Evolutionary conservation across 768 basidiomycete species (phyloP).

Genomic region (Leccinum olivaceopallidum): DNA sequence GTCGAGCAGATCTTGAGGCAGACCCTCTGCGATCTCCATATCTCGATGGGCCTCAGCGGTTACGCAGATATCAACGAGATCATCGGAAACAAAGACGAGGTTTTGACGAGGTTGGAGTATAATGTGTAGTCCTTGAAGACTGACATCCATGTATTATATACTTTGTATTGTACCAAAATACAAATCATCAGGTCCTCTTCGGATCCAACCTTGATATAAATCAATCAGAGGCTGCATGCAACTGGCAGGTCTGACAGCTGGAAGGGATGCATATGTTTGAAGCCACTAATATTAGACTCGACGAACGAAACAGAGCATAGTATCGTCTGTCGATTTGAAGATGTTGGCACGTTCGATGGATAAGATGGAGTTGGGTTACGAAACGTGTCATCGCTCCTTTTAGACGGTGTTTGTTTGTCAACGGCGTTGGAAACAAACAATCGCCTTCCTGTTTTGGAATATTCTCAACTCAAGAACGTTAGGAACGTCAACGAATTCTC

Average conservation of each 20-base stretch:
- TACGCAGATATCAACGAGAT: slow-evolving; percentile 60
- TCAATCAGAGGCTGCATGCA: too few relatives aligned
- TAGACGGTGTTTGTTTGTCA: slow-evolving; percentile 1
- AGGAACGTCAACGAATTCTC: background rate
- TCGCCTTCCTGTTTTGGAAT: slow-evolving; percentile 10
- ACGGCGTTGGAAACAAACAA: slow-evolving; percentile 22
- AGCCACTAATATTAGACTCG: too few relatives aligned
- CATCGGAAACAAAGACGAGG: slow-evolving; percentile 48
- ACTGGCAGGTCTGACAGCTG: too few relatives aligned
- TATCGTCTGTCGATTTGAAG: too few relatives aligned
- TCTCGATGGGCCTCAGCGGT: slow-evolving; percentile 63
- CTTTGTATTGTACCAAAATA: background rate
- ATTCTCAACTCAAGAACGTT: background rate
- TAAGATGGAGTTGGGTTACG: too few relatives aligned
- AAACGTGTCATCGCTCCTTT: too few relatives aligned
- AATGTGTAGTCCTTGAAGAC: slow-evolving; percentile 12
- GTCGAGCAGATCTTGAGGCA: slow-evolving; percentile 72
- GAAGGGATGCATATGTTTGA: background rate
- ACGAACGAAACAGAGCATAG: too few relatives aligned
- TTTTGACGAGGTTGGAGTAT: slow-evolving; percentile 24
- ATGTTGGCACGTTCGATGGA: too few relatives aligned
- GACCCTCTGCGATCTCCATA: slow-evolving; percentile 68
- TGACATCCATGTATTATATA: background rate
- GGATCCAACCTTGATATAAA: too few relatives aligned
- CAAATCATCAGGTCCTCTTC: background rate